Percentiles rank a stretch among this genome's conserved stretches.
phyloP scores from a whole-genome alignment of 1,284 basidiomycete species.

The Coriolopsis trogii region DNA sequence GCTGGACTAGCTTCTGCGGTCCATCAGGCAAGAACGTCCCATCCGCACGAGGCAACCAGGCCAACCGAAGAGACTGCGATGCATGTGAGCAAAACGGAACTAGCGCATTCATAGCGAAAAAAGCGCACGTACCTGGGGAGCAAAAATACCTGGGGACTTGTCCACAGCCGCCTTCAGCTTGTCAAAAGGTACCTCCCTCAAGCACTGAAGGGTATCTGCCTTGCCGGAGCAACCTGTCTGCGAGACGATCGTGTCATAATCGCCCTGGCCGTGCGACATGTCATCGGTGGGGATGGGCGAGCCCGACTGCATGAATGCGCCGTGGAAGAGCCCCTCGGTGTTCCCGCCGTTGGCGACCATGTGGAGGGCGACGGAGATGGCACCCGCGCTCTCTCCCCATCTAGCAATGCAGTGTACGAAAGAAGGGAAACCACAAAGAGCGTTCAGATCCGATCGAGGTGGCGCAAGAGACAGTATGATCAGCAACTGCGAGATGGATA shows the following conservation, averaged over 20 bases:
- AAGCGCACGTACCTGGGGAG: conserved; percentile 27
- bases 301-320: conserved; percentile 41
- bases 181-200: conserved; percentile 37
- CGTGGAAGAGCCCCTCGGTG: conserved; percentile 37
- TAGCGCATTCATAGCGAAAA: background rate
- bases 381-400: conserved; percentile 48
- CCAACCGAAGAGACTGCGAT: conserved; percentile 25
- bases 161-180: conserved; percentile 35
- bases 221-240: conserved; percentile 35
- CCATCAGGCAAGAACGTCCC: conserved; percentile 36
- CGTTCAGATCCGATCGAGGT: no score
- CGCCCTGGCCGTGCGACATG: conserved; percentile 33
- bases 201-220: conserved; percentile 42
- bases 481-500: background rate
- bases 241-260: conserved; percentile 38
- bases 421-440: background rate
- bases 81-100: background rate
- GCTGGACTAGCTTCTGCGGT: conserved; percentile 29
- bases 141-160: conserved; percentile 30
- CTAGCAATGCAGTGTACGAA: conserved; percentile 24
- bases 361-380: conserved; percentile 38
- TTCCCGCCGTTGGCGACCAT: conserved; percentile 36
- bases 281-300: conserved; percentile 36
- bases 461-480: background rate
- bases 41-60: conserved; percentile 42